A percentile compares a stretch with the other conserved stretches of the same genome.
These are phyloP conservation scores for Xylaria sp. DNA, from an alignment of 2,329 filamentous ascomycete genomes.

Conservation along the genomic window DNA sequence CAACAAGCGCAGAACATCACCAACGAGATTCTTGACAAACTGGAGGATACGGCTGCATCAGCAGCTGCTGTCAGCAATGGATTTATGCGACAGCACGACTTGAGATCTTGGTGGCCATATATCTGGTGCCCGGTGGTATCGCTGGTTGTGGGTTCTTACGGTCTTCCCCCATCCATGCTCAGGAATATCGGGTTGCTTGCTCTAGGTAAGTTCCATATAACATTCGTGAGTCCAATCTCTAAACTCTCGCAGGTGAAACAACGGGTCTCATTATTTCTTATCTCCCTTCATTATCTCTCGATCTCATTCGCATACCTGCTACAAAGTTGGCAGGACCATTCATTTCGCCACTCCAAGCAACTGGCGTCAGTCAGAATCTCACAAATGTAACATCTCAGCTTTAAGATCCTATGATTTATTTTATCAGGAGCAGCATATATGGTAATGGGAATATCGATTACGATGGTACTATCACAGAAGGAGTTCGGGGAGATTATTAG, in stretches of 20 bases:
- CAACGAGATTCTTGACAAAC: slow-evolving; percentile 43
- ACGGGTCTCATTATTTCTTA: slow-evolving; percentile 45
- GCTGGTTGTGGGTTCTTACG: slow-evolving; percentile 50
- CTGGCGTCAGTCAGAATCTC: not conserved
- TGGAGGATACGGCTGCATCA: slow-evolving; percentile 45
- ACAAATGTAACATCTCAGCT: slow-evolving; percentile 17
- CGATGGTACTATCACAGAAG: slow-evolving; percentile 6
- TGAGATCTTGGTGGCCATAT: slow-evolving; percentile 48
- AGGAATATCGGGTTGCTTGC: slow-evolving; percentile 48
- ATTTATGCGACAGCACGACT: slow-evolving; percentile 34
- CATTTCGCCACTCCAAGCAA: not conserved
- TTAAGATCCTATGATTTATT: slow-evolving; percentile 2
- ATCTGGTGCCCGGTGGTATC: slow-evolving; percentile 49
- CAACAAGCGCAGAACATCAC: slow-evolving; percentile 47
- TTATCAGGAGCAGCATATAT: not conserved
- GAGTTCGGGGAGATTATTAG: slow-evolving; percentile 8
- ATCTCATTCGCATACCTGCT: slow-evolving; percentile 14
- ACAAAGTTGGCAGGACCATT: slow-evolving; percentile 18
- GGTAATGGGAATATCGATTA: not conserved
- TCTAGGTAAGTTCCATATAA: slow-evolving; percentile 42
- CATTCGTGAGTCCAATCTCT: not conserved
- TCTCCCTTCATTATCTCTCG: slow-evolving; percentile 33
- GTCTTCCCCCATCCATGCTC: slow-evolving; percentile 48
- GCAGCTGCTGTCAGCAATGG: slow-evolving; percentile 39
- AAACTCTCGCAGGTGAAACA: slow-evolving; percentile 42